Evolutionary conservation across 148 eudicot genomes (phyloP).

Genomic region (Selenicereus undatus): DNA sequence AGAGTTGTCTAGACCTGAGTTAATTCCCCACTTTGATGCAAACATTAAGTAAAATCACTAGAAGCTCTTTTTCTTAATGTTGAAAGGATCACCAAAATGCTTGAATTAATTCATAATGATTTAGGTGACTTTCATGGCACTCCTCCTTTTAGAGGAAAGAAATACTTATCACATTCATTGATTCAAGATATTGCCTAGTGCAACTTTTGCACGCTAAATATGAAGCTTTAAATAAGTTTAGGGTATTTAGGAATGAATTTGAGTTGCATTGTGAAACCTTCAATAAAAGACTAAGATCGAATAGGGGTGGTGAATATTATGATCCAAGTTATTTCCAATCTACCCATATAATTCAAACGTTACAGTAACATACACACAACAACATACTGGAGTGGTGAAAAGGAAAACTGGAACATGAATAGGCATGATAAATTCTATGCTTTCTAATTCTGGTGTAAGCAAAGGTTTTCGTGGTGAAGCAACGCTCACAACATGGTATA

Average conservation of each 20-base stretch:
- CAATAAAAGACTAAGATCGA: too few species aligned
- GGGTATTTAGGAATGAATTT: too few species aligned
- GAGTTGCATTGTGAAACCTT: too few species aligned
- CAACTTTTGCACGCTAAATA: not conserved
- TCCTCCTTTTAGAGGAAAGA: not conserved
- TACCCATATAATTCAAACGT: not conserved
- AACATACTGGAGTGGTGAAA: not conserved
- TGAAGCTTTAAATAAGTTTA: not conserved
- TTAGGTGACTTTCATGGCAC: not conserved
- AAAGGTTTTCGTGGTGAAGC: not conserved
- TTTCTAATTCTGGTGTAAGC: not conserved
- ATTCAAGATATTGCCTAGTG: not conserved
- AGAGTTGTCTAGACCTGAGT: not conserved
- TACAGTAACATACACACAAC: not conserved
- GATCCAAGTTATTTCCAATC: not conserved
- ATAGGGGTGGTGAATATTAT: not conserved
- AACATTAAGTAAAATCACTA: not conserved
- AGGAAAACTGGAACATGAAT: not conserved
- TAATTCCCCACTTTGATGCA: not conserved
- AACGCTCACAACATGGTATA: not conserved
- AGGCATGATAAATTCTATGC: not conserved
- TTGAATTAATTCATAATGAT: not conserved
- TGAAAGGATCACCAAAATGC: too few species aligned
- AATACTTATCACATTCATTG: not conserved
- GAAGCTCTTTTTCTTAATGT: not conserved